These are phyloP conservation scores for Madurella fahalii DNA, from an alignment of 2,329 filamentous ascomycete genomes.

Conservation along the genomic window DNA sequence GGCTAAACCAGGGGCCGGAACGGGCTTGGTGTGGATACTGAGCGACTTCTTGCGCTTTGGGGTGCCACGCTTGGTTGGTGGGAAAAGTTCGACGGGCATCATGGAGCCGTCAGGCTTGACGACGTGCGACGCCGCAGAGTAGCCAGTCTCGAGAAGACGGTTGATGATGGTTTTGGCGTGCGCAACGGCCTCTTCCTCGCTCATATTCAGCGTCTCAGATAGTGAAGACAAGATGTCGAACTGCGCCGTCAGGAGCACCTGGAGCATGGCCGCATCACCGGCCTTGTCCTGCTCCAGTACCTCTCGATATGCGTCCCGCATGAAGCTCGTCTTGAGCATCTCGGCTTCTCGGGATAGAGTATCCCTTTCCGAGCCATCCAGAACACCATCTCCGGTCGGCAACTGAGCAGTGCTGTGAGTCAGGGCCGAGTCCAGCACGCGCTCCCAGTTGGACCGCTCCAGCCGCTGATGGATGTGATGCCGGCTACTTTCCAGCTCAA, in stretches of 20 bases:
- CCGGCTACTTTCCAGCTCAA: conserved; percentile 84
- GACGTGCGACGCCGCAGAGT: conserved; percentile 70
- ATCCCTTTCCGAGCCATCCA: conserved; percentile 64
- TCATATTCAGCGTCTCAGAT: conserved; percentile 75
- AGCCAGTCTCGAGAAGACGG: conserved; percentile 73
- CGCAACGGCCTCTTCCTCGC: conserved; percentile 74
- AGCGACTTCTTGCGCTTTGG: conserved; percentile 66
- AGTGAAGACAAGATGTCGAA: conserved; percentile 87
- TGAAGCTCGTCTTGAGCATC: conserved; percentile 76
- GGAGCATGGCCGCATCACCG: conserved; percentile 72
- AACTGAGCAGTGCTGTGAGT: conserved; percentile 81
- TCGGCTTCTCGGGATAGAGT: conserved; percentile 79
- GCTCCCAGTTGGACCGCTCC: conserved; percentile 79
- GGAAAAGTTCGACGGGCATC: conserved; percentile 60
- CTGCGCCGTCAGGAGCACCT: conserved; percentile 81
- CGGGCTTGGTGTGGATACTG: conserved; percentile 39
- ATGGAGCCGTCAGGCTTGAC: conserved; percentile 80
- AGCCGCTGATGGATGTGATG: conserved; percentile 87
- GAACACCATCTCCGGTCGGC: conserved; percentile 60
- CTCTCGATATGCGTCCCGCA: conserved; percentile 71
- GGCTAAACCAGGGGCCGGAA: conserved; percentile 42
- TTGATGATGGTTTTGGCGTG: conserved; percentile 74
- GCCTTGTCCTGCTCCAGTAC: conserved; percentile 80
- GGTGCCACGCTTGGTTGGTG: conserved; percentile 68
- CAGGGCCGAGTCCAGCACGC: conserved; percentile 79